A percentile compares a stretch with the other conserved stretches of the same genome.
Evolutionary conservation across 2,329 filamentous ascomycete species (phyloP).

Genomic region (Aspergillus sp.): DNA sequence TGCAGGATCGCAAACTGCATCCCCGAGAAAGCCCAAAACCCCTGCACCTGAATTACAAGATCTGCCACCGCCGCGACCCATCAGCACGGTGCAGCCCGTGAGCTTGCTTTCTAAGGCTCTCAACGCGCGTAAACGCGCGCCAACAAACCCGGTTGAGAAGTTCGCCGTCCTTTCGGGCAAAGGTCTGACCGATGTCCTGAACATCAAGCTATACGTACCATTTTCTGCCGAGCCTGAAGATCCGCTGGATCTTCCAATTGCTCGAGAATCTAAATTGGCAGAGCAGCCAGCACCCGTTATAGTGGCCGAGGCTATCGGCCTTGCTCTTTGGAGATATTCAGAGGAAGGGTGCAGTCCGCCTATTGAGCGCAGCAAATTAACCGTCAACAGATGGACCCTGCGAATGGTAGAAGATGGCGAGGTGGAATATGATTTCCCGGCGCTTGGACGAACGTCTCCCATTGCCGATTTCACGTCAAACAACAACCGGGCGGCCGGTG

Average conservation of each 20-base stretch:
- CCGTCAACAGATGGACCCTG: slow-evolving; percentile 63
- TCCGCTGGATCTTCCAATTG: slow-evolving; percentile 58
- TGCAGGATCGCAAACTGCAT: slow-evolving; percentile 38
- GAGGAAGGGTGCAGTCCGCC: slow-evolving; percentile 58
- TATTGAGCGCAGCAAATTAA: slow-evolving; percentile 52
- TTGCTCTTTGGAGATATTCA: slow-evolving; percentile 61
- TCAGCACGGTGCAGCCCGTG: slow-evolving; percentile 57
- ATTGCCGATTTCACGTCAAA: slow-evolving; percentile 66
- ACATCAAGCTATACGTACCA: slow-evolving; percentile 63
- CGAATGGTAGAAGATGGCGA: slow-evolving; percentile 69
- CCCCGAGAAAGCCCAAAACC: slow-evolving; percentile 53
- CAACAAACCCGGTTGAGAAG: slow-evolving; percentile 60
- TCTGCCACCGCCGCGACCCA: slow-evolving; percentile 60
- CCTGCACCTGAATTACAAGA: slow-evolving; percentile 53
- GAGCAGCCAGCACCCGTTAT: slow-evolving; percentile 49
- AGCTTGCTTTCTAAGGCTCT: slow-evolving; percentile 60
- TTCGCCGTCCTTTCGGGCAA: slow-evolving; percentile 62
- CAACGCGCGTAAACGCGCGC: slow-evolving; percentile 56
- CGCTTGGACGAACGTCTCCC: slow-evolving; percentile 56
- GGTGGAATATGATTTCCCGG: slow-evolving; percentile 65
- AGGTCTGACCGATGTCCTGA: slow-evolving; percentile 60
- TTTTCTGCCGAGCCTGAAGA: slow-evolving; percentile 57
- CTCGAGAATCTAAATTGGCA: slow-evolving; percentile 55
- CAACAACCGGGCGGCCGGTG: slow-evolving; percentile 58
- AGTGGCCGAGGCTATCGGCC: slow-evolving; percentile 63